A percentile compares a stretch with the other conserved stretches of the same genome.
Conservation (phyloP, 2,329 filamentous ascomycete species). For the Coniochaeta pulveracea region DNA sequence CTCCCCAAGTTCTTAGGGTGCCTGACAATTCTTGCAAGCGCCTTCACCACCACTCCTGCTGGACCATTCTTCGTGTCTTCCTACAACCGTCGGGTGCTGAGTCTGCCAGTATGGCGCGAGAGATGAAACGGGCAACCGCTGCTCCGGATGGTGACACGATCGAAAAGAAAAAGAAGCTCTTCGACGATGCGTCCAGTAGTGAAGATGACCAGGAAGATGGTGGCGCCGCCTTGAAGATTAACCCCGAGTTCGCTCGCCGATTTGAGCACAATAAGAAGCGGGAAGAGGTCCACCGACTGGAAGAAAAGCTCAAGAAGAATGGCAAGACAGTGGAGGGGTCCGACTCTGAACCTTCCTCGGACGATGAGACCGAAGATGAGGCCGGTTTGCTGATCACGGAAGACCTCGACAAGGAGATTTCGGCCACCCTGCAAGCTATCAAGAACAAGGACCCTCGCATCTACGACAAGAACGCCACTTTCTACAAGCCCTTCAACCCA, state of each 20-base stretch:
- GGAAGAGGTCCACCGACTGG: constrained; percentile 74
- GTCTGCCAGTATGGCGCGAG: too few relatives aligned
- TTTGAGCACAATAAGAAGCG: constrained; percentile 98
- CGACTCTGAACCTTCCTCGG: constrained; percentile 57
- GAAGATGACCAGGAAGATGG: constrained; percentile 30
- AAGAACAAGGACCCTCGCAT: constrained; percentile 82
- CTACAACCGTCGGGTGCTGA: too few relatives aligned
- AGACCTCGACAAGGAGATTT: constrained; percentile 76
- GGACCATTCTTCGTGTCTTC: too few relatives aligned
- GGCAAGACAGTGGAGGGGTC: constrained; percentile 35
- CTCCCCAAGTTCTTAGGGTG: too few relatives aligned
- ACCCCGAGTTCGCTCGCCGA: constrained; percentile 75
- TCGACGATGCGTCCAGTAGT: constrained; percentile 40
- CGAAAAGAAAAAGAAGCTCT: constrained; percentile 43
- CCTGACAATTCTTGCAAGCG: too few relatives aligned
- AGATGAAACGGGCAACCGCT: too few relatives aligned
- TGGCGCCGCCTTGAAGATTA: constrained; percentile 58
- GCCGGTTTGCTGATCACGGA: constrained; percentile 78
- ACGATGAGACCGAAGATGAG: constrained; percentile 80
- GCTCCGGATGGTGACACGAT: too few relatives aligned
- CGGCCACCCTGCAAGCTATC: constrained; percentile 77
- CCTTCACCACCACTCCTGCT: too few relatives aligned
- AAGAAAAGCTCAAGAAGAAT: constrained; percentile 64
- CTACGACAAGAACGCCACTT: constrained; percentile 69
- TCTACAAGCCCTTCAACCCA: constrained; percentile 59